A percentile compares a stretch with the other conserved stretches of the same genome.
Evolutionary conservation across 1,284 basidiomycete genomes (phyloP).

Genomic region (Ganoderma sinense): DNA sequence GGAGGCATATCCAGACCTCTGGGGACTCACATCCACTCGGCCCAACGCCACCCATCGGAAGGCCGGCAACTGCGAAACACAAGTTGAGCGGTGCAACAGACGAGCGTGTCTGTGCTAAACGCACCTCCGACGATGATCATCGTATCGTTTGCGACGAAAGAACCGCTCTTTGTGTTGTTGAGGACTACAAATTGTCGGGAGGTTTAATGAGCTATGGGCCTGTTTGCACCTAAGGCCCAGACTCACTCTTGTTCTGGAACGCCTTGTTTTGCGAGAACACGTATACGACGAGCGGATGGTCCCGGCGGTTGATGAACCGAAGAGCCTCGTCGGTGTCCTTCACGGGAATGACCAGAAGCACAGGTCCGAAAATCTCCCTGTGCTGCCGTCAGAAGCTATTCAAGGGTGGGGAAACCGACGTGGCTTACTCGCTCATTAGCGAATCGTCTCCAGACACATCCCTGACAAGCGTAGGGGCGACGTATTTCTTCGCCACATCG

Average conservation of each 20-base stretch:
- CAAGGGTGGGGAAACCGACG: not conserved
- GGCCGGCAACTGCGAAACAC: constrained; percentile 53
- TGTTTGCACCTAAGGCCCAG: not conserved
- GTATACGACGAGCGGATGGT: constrained; percentile 81
- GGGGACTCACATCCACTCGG: constrained; percentile 68
- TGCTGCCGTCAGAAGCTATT: not conserved
- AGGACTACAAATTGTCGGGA: constrained; percentile 53
- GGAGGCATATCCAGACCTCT: too few species aligned
- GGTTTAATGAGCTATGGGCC: not conserved
- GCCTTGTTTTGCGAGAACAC: constrained; percentile 70
- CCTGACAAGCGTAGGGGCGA: constrained; percentile 74
- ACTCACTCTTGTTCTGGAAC: constrained; percentile 67
- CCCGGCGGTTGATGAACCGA: constrained; percentile 68
- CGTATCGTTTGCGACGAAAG: constrained; percentile 68
- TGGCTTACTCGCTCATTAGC: constrained; percentile 75
- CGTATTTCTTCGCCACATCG: constrained; percentile 64
- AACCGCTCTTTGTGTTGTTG: constrained; percentile 72
- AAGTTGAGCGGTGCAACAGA: not conserved
- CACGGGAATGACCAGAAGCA: constrained; percentile 80
- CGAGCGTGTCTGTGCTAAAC: constrained; percentile 27
- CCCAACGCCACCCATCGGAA: constrained; percentile 80
- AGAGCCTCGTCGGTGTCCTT: constrained; percentile 78
- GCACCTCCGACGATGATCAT: constrained; percentile 62
- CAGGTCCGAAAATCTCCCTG: constrained; percentile 47
- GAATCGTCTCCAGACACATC: constrained; percentile 71